Evolutionary conservation across 768 basidiomycete genomes (phyloP), one percentile per base, ranked within the genome.

Genomic region (Trametopsis cervina): DNA sequence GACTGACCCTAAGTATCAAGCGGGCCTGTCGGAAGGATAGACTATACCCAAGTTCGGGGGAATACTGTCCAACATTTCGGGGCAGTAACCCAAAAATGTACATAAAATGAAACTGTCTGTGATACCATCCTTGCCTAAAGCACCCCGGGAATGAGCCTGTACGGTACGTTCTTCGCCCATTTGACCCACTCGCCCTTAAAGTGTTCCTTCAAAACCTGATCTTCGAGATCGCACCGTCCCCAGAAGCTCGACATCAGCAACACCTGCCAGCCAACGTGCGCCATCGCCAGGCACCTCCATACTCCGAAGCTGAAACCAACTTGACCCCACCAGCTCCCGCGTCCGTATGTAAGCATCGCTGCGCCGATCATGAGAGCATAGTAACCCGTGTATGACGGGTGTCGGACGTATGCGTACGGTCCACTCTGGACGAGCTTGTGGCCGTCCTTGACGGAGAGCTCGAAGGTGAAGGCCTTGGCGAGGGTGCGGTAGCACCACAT

Each of bases 401-500:
- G 55, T 9, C 59, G 59, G 11, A 58, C 53, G 36, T 47, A 35
- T 1, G 38, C 13, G 48, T 60, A 60, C 4, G 55, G 55, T 10
- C 57, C 57, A 11, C 24, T 39, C 2, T 46, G 57, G 40, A 60
- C 40, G 25, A 60, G 42, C 26, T 45, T 46, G 46, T 61, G 60
- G 20, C 42, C 41, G 13, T 42, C 38, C 13, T 43, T 38, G 5
- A 57, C 20, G 12, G 56, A 42, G 37, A 57, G 44, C 39, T 57
- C 43, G 51, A 47, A 55, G 1, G 60, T 61, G 50, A 57, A 61
- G 44, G 51, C 24, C 4, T 17, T 26, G 1, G 54, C 55, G 11
- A 61, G 49, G 15, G 49, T 40, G 25, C 50, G 56, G 52, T 61
- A 69, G 47, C 67, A 69, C 29, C 29, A 33, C 9, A 21, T 11